Evolutionary conservation across 1,284 basidiomycete genomes (phyloP).

Genomic region (Melampsora americana): DNA sequence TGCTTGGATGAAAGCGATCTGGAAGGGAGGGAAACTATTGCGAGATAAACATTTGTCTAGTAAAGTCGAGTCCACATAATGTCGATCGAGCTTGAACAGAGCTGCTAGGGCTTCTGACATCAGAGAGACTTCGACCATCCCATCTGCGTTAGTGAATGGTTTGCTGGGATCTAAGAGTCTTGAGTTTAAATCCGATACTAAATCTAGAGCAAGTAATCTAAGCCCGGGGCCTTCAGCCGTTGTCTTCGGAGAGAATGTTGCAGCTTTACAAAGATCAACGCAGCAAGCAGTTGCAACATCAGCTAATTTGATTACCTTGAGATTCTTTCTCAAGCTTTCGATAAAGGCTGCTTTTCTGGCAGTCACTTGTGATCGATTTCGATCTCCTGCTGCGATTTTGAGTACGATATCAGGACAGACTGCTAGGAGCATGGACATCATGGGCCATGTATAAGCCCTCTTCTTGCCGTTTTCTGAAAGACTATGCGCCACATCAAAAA

Average conservation of each 20-base stretch:
- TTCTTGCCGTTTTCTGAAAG: conserved; percentile 56
- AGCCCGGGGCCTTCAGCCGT: conserved; percentile 62
- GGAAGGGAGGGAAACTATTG: conserved; percentile 36
- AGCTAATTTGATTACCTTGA: conserved; percentile 54
- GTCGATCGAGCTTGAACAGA: conserved; percentile 51
- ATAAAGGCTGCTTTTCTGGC: conserved; percentile 43
- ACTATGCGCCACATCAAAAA: conserved; percentile 53
- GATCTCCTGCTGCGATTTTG: conserved; percentile 55
- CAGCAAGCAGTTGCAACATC: conserved; percentile 71
- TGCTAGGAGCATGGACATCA: conserved; percentile 71
- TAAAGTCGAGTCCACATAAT: conserved; percentile 32
- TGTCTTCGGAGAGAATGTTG: conserved; percentile 63
- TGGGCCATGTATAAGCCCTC: conserved; percentile 71
- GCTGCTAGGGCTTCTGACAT: conserved; percentile 52
- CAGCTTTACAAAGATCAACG: conserved; percentile 76
- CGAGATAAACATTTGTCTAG: conserved; percentile 41
- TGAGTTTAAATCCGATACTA: conserved; percentile 57
- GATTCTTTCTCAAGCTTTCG: conserved; percentile 49
- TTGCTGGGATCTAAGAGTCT: conserved; percentile 49
- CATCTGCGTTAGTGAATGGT: conserved; percentile 47
- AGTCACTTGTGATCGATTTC: conserved; percentile 55
- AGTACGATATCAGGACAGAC: conserved; percentile 72
- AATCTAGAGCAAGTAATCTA: conserved; percentile 65
- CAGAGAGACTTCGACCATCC: conserved; percentile 50
- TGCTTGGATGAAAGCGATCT: conserved; percentile 44